Conservation (phyloP, 805 yeast species). For the Hanseniaspora thailandica region DNA sequence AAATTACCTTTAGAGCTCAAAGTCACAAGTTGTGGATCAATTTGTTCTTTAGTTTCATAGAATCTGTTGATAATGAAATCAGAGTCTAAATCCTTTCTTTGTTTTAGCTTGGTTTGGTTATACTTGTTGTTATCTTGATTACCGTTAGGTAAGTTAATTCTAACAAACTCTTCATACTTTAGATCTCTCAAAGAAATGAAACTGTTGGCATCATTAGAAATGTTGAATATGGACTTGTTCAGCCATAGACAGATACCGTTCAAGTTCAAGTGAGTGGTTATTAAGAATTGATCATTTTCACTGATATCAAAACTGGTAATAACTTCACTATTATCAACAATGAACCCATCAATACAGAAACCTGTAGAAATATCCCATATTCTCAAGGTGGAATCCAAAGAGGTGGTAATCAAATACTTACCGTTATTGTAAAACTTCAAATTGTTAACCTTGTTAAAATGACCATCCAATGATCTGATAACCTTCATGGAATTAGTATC, state of each 20-base stretch:
- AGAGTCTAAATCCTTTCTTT: slow-evolving; percentile 27
- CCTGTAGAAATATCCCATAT: slow-evolving; percentile 98
- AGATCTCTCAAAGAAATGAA: slow-evolving; percentile 58
- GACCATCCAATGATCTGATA: slow-evolving; percentile 83
- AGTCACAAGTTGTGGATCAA: slow-evolving; percentile 52
- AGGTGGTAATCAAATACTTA: slow-evolving; percentile 78
- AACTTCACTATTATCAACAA: slow-evolving; percentile 56
- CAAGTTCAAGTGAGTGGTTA: slow-evolving; percentile 83
- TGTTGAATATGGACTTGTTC: slow-evolving; percentile 70
- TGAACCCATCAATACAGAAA: slow-evolving; percentile 86
- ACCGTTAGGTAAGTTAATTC: slow-evolving; percentile 55
- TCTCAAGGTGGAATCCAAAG: slow-evolving; percentile 76
- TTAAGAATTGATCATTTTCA: slow-evolving; percentile 78
- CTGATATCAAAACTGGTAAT: slow-evolving; percentile 62
- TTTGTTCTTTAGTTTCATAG: slow-evolving; percentile 50
- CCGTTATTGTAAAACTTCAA: slow-evolving; percentile 91
- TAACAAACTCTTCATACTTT: slow-evolving; percentile 60
- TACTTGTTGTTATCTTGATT: slow-evolving; percentile 64
- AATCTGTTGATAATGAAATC: slow-evolving; percentile 26
- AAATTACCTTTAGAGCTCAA: slow-evolving; percentile 65
- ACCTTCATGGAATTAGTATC: slow-evolving; percentile 72
- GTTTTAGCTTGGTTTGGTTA: slow-evolving; percentile 22
- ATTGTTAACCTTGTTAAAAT: slow-evolving; percentile 73
- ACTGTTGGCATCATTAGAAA: slow-evolving; percentile 23
- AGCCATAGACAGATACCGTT: slow-evolving; percentile 91